Percentiles rank a stretch among this genome's conserved stretches.
These are phyloP conservation scores for Kuraishia borneana DNA, from an alignment of 805 yeast genomes.

Conservation along the genomic window DNA sequence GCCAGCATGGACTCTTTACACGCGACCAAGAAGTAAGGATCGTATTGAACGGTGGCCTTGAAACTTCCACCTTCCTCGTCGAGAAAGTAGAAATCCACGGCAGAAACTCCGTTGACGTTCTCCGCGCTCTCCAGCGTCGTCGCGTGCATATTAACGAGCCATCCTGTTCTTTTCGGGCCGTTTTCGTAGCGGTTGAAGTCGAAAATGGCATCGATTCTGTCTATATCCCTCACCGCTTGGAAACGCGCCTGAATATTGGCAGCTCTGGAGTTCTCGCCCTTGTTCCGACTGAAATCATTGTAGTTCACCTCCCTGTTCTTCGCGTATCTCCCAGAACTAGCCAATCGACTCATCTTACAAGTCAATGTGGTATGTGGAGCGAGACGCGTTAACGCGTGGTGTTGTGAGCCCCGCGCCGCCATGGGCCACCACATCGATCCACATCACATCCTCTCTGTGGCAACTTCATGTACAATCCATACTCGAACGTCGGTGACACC, in stretches of 20 bases:
- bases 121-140: conserved; percentile 56
- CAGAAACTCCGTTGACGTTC: conserved; percentile 60
- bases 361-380: neutral
- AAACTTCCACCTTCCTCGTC: conserved; percentile 97
- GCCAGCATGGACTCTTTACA: conserved; percentile 50
- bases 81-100: conserved; percentile 86
- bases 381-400: neutral
- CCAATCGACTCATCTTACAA: too few species aligned
- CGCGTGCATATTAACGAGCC: conserved; percentile 93
- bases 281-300: conserved; percentile 9
- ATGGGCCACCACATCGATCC: neutral
- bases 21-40: conserved; percentile 76
- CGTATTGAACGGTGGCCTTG: conserved; percentile 71
- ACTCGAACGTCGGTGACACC: neutral
- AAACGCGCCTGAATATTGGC: conserved; percentile 23
- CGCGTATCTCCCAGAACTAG: conserved; percentile 15
- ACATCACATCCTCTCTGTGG: neutral
- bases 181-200: conserved; percentile 76
- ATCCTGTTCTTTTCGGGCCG: conserved; percentile 68
- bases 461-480: conserved; percentile 3
- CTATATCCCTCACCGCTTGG: conserved; percentile 48
- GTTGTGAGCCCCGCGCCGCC: neutral
- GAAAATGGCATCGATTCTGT: conserved; percentile 68
- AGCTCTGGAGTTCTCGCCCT: neutral
- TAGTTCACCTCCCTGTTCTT: conserved; percentile 11